These are phyloP conservation scores for Pterocarpus santalinus DNA, from an alignment of 306 rosid genomes.

Conservation along the genomic window DNA sequence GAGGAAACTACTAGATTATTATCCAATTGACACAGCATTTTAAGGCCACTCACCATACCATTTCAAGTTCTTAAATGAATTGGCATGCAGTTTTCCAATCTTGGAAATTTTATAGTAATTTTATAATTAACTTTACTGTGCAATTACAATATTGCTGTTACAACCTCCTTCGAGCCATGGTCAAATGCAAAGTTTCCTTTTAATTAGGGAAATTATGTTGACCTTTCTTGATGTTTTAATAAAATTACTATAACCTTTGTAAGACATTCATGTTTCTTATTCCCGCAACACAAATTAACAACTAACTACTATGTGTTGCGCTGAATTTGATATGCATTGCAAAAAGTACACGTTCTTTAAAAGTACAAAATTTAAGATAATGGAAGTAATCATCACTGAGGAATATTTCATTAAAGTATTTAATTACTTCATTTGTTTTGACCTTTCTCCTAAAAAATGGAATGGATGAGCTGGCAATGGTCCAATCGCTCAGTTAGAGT, in stretches of 20 bases:
- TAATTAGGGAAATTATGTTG: not conserved
- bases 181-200: not conserved
- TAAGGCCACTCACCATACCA: slow-evolving; percentile 94
- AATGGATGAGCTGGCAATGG: not conserved
- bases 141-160: slow-evolving; percentile 10
- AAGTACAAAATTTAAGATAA: slow-evolving; percentile 6
- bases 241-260: not conserved
- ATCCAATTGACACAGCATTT: not conserved
- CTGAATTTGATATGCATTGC: slow-evolving; percentile 14
- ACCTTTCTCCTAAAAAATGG: not conserved
- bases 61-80: too few relatives aligned
- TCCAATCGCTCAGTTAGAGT: not conserved
- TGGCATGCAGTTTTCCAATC: too few relatives aligned
- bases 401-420: not conserved
- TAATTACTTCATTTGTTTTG: slow-evolving; percentile 1
- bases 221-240: slow-evolving; percentile 1
- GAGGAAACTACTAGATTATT: not conserved
- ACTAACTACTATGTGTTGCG: not conserved
- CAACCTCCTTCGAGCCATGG: not conserved
- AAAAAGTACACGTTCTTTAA: slow-evolving; percentile 5
- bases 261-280: slow-evolving; percentile 2
- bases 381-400: not conserved
- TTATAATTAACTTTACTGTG: not conserved
- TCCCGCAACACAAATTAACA: not conserved
- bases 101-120: too few relatives aligned